Conservation (phyloP, 176 grass and related monocot species). For the Lolium rigidum region DNA sequence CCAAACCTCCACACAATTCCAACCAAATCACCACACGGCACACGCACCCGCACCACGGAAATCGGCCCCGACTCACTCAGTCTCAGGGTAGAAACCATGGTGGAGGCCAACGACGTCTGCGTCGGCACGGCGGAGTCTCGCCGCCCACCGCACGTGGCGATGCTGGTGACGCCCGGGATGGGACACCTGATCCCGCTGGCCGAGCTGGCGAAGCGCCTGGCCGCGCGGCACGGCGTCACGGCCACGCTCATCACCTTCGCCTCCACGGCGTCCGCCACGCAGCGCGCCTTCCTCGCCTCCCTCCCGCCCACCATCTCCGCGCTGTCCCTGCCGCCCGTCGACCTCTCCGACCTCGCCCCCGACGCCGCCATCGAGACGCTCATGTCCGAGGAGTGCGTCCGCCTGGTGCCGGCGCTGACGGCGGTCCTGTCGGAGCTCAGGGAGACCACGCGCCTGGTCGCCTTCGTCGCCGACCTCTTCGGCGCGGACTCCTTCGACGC, state of each 20-base stretch:
- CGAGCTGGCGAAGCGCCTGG: constrained; percentile 60
- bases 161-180: constrained; percentile 59
- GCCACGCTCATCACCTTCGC: constrained; percentile 63
- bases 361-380: constrained; percentile 52
- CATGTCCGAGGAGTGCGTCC: constrained; percentile 46
- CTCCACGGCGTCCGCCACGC: constrained; percentile 34
- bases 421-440: neutral
- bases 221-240: constrained; percentile 40
- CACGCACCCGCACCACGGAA: neutral
- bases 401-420: neutral
- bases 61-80: neutral
- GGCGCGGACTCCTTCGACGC: constrained; percentile 52
- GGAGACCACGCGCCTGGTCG: constrained; percentile 19
- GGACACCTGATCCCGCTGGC: constrained; percentile 70
- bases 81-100: neutral
- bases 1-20: neutral
- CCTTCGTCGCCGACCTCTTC: constrained; percentile 73
- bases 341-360: constrained; percentile 46
- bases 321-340: constrained; percentile 45
- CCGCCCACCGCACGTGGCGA: constrained; percentile 49
- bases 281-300: constrained; percentile 46
- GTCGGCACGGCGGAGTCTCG: neutral
- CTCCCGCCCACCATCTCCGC: constrained; percentile 35
- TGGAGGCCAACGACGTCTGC: constrained; percentile 5
- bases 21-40: neutral